phyloP scores from a whole-genome alignment of 2,329 filamentous ascomycete species.

The Alternaria panax region DNA sequence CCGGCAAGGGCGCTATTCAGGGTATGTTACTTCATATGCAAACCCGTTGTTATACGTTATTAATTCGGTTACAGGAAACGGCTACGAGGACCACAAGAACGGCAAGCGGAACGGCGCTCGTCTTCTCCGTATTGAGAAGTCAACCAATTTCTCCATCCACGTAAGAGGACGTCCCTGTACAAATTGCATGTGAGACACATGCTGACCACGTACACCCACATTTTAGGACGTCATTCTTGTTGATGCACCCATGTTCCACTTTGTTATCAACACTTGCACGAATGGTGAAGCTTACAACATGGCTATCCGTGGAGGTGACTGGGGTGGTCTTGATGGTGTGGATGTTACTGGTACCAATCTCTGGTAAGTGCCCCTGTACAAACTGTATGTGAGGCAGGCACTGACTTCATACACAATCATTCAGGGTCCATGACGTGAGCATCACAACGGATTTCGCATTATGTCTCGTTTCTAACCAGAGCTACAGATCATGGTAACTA shows the following conservation, averaged over 20 bases:
- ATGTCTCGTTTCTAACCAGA: neutral
- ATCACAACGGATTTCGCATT: no score
- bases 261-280: conserved; percentile 59
- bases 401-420: neutral
- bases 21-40: conserved; percentile 28
- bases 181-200: neutral
- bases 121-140: conserved; percentile 56
- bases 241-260: conserved; percentile 60
- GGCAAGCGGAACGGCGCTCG: conserved; percentile 54
- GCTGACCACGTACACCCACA: neutral
- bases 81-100: conserved; percentile 58
- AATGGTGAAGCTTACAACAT: conserved; percentile 65
- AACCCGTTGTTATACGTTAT: neutral
- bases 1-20: conserved; percentile 61
- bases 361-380: conserved; percentile 38
- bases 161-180: neutral
- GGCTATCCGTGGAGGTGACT: conserved; percentile 61
- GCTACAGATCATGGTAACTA: conserved; percentile 61
- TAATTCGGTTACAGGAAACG: conserved; percentile 45
- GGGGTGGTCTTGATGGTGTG: conserved; percentile 64
- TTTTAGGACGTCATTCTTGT: conserved; percentile 55
- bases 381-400: neutral
- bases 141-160: conserved; percentile 58
- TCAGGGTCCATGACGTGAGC: conserved; percentile 59
- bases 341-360: conserved; percentile 64